Evolutionary conservation across 1,139 yeast genomes (phyloP).

Genomic region (Lodderomyces theae): DNA sequence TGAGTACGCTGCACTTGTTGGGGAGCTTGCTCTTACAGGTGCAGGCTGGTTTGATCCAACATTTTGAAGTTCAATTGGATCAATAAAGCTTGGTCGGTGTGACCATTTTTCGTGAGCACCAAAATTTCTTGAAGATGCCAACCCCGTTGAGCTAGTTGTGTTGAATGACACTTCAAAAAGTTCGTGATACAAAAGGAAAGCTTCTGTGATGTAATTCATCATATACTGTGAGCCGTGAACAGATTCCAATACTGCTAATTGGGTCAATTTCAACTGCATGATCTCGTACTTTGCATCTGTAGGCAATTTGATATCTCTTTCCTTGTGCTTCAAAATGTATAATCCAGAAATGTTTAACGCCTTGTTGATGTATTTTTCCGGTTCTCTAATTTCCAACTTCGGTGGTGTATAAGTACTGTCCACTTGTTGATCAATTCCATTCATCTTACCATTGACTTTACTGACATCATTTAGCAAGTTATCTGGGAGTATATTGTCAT

Average conservation of each 20-base stretch:
- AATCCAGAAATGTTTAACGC: slow-evolving; percentile 46
- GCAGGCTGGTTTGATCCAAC: not conserved
- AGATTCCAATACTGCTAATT: slow-evolving; percentile 66
- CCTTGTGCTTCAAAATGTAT: slow-evolving; percentile 31
- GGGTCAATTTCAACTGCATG: slow-evolving; percentile 73
- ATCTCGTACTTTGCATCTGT: slow-evolving; percentile 50
- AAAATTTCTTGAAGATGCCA: slow-evolving; percentile 13
- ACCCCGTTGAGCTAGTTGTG: slow-evolving; percentile 13
- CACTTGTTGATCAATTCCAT: slow-evolving; percentile 7
- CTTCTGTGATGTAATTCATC: slow-evolving; percentile 62
- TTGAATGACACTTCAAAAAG: slow-evolving; percentile 42
- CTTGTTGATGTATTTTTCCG: slow-evolving; percentile 40
- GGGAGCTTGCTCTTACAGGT: slow-evolving; percentile 1
- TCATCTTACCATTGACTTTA: slow-evolving; percentile 8
- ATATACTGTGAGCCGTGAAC: slow-evolving; percentile 60
- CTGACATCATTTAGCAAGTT: slow-evolving; percentile 9
- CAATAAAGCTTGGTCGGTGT: slow-evolving; percentile 48
- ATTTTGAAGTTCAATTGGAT: slow-evolving; percentile 21
- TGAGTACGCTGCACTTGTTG: slow-evolving; percentile 4
- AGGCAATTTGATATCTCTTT: slow-evolving; percentile 28
- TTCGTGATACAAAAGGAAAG: slow-evolving; percentile 58
- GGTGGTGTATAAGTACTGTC: slow-evolving; percentile 6
- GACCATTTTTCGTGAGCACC: slow-evolving; percentile 33
- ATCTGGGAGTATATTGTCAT: slow-evolving; percentile 12
- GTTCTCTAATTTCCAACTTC: slow-evolving; percentile 20